These are phyloP conservation scores for Epichloe uncinata DNA, from an alignment of 2,329 filamentous ascomycete species.

Conservation along the genomic window DNA sequence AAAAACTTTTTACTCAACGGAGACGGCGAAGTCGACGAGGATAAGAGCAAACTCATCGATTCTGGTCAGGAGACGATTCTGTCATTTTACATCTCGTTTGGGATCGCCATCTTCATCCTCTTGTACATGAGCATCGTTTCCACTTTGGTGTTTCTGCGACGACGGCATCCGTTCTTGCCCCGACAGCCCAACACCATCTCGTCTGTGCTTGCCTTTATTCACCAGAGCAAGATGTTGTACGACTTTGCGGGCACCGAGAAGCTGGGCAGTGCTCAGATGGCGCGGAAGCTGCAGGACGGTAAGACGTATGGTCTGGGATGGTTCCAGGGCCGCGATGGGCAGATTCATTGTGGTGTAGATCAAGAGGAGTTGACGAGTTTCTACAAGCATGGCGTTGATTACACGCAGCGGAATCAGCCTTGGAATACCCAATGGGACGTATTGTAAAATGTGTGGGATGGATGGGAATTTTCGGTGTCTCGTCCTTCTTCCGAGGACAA, in stretches of 20 bases:
- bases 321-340: slow-evolving; percentile 60
- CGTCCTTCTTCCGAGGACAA: neutral
- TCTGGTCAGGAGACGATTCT: slow-evolving; percentile 45
- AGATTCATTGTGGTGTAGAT: slow-evolving; percentile 65
- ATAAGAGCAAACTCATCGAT: slow-evolving; percentile 22
- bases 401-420: slow-evolving; percentile 34
- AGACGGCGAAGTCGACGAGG: slow-evolving; percentile 5
- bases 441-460: slow-evolving; percentile 9
- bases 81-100: slow-evolving; percentile 55
- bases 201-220: slow-evolving; percentile 61
- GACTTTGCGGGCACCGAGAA: slow-evolving; percentile 60
- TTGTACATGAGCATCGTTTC: slow-evolving; percentile 49
- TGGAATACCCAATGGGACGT: slow-evolving; percentile 33
- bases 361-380: slow-evolving; percentile 54
- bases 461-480: neutral
- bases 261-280: slow-evolving; percentile 48
- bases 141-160: slow-evolving; percentile 43
- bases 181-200: slow-evolving; percentile 70
- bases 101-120: slow-evolving; percentile 49
- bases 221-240: slow-evolving; percentile 68
- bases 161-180: slow-evolving; percentile 59
- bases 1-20: slow-evolving; percentile 36
- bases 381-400: slow-evolving; percentile 51
- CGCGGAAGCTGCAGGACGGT: slow-evolving; percentile 40
- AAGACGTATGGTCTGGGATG: slow-evolving; percentile 63